These are phyloP conservation scores for Dryadomyces quercivorus DNA, from an alignment of 2,329 filamentous ascomycete genomes.

Conservation along the genomic window DNA sequence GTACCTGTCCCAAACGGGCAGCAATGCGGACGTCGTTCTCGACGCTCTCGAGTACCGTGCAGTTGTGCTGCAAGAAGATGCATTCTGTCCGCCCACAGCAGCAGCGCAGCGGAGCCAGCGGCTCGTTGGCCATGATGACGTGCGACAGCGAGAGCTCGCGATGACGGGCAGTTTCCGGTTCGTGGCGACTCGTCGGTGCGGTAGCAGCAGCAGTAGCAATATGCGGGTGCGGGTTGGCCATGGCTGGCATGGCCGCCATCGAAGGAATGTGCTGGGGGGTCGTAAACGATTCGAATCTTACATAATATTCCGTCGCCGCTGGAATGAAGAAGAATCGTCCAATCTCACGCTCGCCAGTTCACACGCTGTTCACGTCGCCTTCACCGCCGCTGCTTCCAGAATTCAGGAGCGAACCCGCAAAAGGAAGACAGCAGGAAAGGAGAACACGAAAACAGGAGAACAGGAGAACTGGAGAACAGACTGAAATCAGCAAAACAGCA, in stretches of 20 bases:
- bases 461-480: background rate
- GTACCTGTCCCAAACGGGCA: constrained; percentile 82
- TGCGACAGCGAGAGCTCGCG: background rate
- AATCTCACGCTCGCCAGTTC: no score
- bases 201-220: no score
- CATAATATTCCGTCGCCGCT: background rate
- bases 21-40: constrained; percentile 83
- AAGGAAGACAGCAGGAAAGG: no score
- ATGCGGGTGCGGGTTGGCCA: background rate
- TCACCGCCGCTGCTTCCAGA: no score
- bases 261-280: background rate
- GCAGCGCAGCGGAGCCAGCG: constrained; percentile 41
- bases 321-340: no score
- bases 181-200: no score
- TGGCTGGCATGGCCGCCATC: background rate
- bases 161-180: background rate
- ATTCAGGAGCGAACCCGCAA: no score
- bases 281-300: no score
- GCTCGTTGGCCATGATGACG: constrained; percentile 10
- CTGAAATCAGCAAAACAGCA: background rate
- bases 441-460: background rate
- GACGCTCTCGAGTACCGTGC: constrained; percentile 61
- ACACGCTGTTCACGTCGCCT: no score
- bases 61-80: constrained; percentile 70
- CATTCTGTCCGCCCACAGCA: constrained; percentile 80